Base-by-base conservation (phyloP, 331 rosid species). In the Malus hybrid region DNA sequence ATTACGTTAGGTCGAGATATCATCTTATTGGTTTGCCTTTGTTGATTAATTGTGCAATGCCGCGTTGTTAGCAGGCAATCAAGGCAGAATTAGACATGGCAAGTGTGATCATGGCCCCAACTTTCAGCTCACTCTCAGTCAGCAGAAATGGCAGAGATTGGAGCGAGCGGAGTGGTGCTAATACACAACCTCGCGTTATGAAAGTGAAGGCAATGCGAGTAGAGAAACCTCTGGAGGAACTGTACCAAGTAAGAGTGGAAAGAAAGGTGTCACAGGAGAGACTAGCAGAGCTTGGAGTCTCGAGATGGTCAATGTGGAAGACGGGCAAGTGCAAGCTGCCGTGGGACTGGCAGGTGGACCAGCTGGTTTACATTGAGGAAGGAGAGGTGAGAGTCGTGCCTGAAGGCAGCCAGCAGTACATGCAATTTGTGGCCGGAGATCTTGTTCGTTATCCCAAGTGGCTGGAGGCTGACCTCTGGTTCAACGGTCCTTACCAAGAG, bases 271-370 rank as follows among this genome's bases (percentile, higher is more conserved):
- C 89, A 6, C 69, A 82, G 2, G 93, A 89, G 59, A 85, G 92
- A 69, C 78, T 94, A 13, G 79, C 76, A 3, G 76, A 87, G 80
- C 97, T 94, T 1, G 96, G 92, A 22, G 91, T 94, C 69, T 88
- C 95, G 3, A 83, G 71, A 73, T 94, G 98, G 97, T 92, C 97
- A 7, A 74, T 83, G 78, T 94, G 99, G 99, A 94, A 94, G 84
- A 94, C 92, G 0, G 89, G 93, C 2, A 90, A 92, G 85, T 75
- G 90, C 83, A 81, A 29, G 78, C 48, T 94, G 65, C 97, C 97
- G 0, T 90, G 97, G 96, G 99, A 94, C 64, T 94, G 97, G 99
- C 97, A 91, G 80, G 97, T 84, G 71, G 97, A 91, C 78, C 99
- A 92, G 77, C 67, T 94, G 79, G 96, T 94, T 63, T 94, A 90